Conservation (phyloP, 495 filamentous ascomycete species). For the Copromyces sp. region DNA sequence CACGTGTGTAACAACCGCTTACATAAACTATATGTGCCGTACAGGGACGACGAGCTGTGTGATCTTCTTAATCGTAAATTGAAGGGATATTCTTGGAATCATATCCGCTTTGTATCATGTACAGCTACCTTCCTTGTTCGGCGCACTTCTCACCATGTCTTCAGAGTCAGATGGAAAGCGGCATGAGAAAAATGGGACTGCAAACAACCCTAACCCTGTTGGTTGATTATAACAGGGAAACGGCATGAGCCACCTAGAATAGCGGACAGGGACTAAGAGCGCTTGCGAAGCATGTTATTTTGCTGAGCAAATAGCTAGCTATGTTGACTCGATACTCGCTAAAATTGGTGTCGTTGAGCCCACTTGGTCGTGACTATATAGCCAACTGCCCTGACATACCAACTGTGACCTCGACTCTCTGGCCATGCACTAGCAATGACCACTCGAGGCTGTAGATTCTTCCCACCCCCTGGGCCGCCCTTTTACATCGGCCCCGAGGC, state of each 20-base stretch:
- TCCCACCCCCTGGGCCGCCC: not conserved
- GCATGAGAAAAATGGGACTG: not conserved
- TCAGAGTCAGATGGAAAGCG: not conserved
- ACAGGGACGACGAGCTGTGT: not conserved
- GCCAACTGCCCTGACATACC: constrained; percentile 11
- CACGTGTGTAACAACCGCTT: not conserved
- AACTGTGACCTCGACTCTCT: constrained; percentile 5
- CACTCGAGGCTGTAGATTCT: constrained; percentile 5
- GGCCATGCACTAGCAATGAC: constrained; percentile 27
- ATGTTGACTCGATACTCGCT: not conserved
- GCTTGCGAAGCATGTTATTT: not conserved
- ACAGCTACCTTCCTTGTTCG: not conserved
- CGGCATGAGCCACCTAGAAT: not conserved
- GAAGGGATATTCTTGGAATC: not conserved
- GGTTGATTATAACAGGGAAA: not conserved
- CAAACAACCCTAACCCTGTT: not conserved
- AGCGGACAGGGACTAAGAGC: not conserved
- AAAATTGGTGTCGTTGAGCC: not conserved
- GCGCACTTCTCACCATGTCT: not conserved
- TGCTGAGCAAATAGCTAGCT: not conserved
- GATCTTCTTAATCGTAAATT: not conserved
- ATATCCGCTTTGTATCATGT: not conserved
- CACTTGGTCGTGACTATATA: constrained; percentile 20
- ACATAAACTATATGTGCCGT: not conserved
- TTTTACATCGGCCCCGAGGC: not conserved